Percentiles rank a stretch among this genome's conserved stretches.
These are phyloP conservation scores for Aristolochia fimbriata DNA, from an alignment of 164 flowering plant genomes.

Conservation along the genomic window DNA sequence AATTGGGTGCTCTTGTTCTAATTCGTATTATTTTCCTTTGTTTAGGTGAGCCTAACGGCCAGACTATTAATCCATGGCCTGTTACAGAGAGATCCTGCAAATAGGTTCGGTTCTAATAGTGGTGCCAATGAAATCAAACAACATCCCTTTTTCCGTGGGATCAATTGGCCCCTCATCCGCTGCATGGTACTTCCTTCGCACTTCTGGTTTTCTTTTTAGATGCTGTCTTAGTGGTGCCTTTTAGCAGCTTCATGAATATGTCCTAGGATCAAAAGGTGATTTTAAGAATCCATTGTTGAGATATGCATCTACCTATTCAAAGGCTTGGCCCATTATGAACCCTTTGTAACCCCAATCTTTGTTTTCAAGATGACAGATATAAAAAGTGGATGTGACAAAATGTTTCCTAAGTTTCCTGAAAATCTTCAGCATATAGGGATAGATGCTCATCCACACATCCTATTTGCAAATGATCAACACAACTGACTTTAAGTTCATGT, in stretches of 20 bases:
- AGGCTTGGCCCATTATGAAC: too few relatives aligned
- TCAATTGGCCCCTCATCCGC: conserved; percentile 92
- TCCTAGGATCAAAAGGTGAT: neutral
- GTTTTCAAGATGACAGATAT: too few relatives aligned
- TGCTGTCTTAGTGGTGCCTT: neutral
- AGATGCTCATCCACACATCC: too few relatives aligned
- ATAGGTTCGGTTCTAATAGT: conserved; percentile 63
- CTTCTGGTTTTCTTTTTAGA: neutral
- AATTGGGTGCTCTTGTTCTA: neutral
- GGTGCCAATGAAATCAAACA: conserved; percentile 91
- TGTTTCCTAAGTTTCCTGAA: too few relatives aligned
- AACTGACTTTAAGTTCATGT: too few relatives aligned
- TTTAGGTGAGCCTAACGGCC: conserved; percentile 79
- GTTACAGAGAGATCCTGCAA: conserved; percentile 64
- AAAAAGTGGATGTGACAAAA: too few relatives aligned
- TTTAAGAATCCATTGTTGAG: too few relatives aligned
- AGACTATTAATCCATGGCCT: conserved; percentile 78
- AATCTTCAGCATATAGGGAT: too few relatives aligned
- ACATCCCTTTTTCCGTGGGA: conserved; percentile 83
- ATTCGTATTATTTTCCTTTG: neutral
- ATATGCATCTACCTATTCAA: too few relatives aligned
- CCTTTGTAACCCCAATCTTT: too few relatives aligned
- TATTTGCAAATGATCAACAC: too few relatives aligned
- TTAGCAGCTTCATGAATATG: neutral
- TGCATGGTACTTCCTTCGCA: conserved; percentile 56